Percentiles rank a stretch among this genome's conserved stretches.
Conservation (phyloP, 1,284 basidiomycete species). For the Ganoderma sp. region DNA sequence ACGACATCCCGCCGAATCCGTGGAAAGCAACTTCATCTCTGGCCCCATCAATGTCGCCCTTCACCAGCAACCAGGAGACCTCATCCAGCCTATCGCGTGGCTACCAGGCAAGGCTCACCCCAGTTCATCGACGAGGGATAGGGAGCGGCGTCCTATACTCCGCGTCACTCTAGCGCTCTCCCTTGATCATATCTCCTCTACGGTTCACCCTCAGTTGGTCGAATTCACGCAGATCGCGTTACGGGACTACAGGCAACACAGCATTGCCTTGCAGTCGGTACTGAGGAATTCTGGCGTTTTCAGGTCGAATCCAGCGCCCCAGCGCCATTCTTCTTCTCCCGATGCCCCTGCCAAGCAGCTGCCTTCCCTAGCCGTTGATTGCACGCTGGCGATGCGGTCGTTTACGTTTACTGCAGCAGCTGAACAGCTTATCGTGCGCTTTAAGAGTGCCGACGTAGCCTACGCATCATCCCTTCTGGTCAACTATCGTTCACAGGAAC, state of each 20-base stretch:
- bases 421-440: slow-evolving; percentile 53
- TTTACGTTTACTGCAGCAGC: slow-evolving; percentile 61
- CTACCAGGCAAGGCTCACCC: slow-evolving; percentile 33
- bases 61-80: slow-evolving; percentile 29
- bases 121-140: slow-evolving; percentile 29
- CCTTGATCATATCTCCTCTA: slow-evolving; percentile 53
- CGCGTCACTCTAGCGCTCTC: slow-evolving; percentile 49
- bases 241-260: slow-evolving; percentile 49
- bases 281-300: not conserved
- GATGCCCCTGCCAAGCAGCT: slow-evolving; percentile 1
- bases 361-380: slow-evolving; percentile 31
- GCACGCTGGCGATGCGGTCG: slow-evolving; percentile 34
- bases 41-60: slow-evolving; percentile 26
- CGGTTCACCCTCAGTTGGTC: slow-evolving; percentile 65
- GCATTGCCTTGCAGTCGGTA: slow-evolving; percentile 12
- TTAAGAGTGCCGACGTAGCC: slow-evolving; percentile 51
- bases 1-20: slow-evolving; percentile 21
- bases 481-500: slow-evolving; percentile 42
- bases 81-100: slow-evolving; percentile 27
- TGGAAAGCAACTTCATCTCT: slow-evolving; percentile 32
- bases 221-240: slow-evolving; percentile 64
- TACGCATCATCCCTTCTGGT: slow-evolving; percentile 47
- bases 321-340: not conserved
- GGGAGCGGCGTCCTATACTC: slow-evolving; percentile 39
- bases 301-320: not conserved